Evolutionary conservation across 164 flowering plant genomes (phyloP).

Genomic region (Santalum album): DNA sequence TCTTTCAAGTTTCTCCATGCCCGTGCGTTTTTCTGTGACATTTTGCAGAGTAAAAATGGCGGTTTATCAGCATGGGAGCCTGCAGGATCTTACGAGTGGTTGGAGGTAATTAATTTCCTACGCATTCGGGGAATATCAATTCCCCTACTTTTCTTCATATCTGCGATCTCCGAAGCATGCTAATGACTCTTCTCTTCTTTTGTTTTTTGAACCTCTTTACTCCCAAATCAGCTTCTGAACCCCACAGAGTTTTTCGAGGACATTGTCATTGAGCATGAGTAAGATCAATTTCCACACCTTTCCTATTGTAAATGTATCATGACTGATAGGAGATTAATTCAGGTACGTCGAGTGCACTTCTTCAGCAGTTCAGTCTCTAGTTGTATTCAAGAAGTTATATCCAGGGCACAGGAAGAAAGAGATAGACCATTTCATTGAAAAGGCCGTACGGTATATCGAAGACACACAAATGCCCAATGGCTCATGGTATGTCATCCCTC

Average conservation of each 20-base stretch:
- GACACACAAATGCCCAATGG: conserved; percentile 28
- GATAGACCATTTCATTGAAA: conserved; percentile 21
- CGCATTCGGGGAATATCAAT: too few species aligned
- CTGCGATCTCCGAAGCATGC: too few species aligned
- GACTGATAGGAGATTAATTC: conserved; percentile 1
- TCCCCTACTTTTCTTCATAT: too few species aligned
- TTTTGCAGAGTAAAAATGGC: conserved; percentile 27
- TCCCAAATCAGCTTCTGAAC: too few species aligned
- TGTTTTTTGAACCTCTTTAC: too few species aligned
- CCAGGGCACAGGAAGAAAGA: conserved; percentile 36
- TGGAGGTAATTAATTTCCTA: conserved; percentile 21
- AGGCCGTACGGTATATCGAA: conserved; percentile 23
- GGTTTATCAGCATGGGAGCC: conserved; percentile 41
- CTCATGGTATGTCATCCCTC: conserved; percentile 20
- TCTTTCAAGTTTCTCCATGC: too few species aligned
- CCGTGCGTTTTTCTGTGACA: too few species aligned
- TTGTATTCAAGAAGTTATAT: conserved; percentile 30
- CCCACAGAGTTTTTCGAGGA: too few species aligned
- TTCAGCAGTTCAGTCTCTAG: conserved; percentile 27
- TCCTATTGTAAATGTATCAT: not conserved
- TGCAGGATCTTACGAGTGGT: conserved; percentile 24
- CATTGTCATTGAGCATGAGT: too few species aligned
- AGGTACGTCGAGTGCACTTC: conserved; percentile 36
- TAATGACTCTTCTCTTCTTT: too few species aligned
- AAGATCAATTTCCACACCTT: too few species aligned